A percentile compares a stretch with the other conserved stretches of the same genome.
Evolutionary conservation across 805 yeast genomes (phyloP).

Genomic region (Candida sonorensis): DNA sequence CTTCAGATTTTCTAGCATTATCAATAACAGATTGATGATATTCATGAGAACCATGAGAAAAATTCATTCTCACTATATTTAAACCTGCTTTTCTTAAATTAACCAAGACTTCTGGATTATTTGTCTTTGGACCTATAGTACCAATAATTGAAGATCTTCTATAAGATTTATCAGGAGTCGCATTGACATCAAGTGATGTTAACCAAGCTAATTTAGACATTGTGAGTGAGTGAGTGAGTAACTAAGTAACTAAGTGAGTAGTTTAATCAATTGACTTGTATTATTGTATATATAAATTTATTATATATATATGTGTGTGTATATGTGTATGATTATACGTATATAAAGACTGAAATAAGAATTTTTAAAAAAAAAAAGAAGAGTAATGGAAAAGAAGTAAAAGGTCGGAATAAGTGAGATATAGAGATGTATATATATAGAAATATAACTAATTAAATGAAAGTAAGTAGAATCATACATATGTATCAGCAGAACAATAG

Average conservation of each 20-base stretch:
- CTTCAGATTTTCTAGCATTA: slow-evolving; percentile 92
- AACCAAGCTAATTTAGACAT: slow-evolving; percentile 69
- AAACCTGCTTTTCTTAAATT: slow-evolving; percentile 94
- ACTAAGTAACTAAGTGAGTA: background rate
- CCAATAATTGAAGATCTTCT: slow-evolving; percentile 98
- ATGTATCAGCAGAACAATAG: too few relatives aligned
- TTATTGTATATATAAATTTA: too few relatives aligned
- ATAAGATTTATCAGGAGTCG: slow-evolving; percentile 68
- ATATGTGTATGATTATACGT: too few relatives aligned
- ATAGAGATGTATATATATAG: too few relatives aligned
- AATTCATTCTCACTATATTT: slow-evolving; percentile 98
- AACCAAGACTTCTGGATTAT: slow-evolving; percentile 76
- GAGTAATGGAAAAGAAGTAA: too few relatives aligned
- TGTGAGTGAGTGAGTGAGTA: slow-evolving; percentile 1
- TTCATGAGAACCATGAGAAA: slow-evolving; percentile 96
- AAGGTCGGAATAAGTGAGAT: too few relatives aligned
- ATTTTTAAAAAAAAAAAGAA: too few relatives aligned
- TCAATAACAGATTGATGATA: slow-evolving; percentile 96
- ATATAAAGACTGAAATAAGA: too few relatives aligned
- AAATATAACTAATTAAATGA: too few relatives aligned
- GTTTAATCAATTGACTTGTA: background rate
- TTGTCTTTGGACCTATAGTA: slow-evolving; percentile 98
- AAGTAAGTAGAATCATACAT: too few relatives aligned
- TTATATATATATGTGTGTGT: too few relatives aligned
- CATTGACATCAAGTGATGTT: slow-evolving; percentile 63